phyloP scores from a whole-genome alignment of 2,329 filamentous ascomycete genomes.

The Aspergillus aculeatus region DNA sequence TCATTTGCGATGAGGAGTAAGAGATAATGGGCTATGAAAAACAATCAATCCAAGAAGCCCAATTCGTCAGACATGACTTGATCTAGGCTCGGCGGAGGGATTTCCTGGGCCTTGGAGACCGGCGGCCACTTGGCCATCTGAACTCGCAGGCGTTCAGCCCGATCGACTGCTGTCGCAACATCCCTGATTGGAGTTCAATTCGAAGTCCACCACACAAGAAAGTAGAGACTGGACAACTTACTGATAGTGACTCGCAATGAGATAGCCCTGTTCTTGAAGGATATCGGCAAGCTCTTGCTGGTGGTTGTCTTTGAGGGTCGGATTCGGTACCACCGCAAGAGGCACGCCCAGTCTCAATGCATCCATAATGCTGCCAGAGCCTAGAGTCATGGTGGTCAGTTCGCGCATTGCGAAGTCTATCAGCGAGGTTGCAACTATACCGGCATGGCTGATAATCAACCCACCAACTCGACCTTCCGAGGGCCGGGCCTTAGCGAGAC shows the following conservation, averaged over 20 bases:
- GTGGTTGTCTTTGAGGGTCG: constrained; percentile 79
- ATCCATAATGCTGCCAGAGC: constrained; percentile 85
- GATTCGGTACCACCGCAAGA: constrained; percentile 88
- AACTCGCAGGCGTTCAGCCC: constrained; percentile 49
- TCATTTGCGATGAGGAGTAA: not conserved
- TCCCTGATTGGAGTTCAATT: constrained; percentile 37
- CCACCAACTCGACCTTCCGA: constrained; percentile 53
- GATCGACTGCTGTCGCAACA: constrained; percentile 47
- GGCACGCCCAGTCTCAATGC: constrained; percentile 71
- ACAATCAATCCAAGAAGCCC: constrained; percentile 52
- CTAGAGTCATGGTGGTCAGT: constrained; percentile 45
- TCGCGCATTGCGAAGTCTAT: not conserved
- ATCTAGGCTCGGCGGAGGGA: constrained; percentile 45
- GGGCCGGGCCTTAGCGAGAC: constrained; percentile 48
- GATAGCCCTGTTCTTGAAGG: constrained; percentile 71
- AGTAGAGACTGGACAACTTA: constrained; percentile 40
- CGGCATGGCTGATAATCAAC: constrained; percentile 84
- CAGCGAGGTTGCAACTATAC: constrained; percentile 46
- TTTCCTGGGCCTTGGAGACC: constrained; percentile 40
- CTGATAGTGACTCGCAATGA: constrained; percentile 68
- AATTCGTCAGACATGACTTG: constrained; percentile 59
- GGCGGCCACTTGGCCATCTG: constrained; percentile 52
- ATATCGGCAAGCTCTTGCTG: constrained; percentile 82
- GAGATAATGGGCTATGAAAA: not conserved
- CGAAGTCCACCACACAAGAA: not conserved